Evolutionary conservation across 1,284 basidiomycete genomes (phyloP).

Genomic region (Afroboletus lepidellus): DNA sequence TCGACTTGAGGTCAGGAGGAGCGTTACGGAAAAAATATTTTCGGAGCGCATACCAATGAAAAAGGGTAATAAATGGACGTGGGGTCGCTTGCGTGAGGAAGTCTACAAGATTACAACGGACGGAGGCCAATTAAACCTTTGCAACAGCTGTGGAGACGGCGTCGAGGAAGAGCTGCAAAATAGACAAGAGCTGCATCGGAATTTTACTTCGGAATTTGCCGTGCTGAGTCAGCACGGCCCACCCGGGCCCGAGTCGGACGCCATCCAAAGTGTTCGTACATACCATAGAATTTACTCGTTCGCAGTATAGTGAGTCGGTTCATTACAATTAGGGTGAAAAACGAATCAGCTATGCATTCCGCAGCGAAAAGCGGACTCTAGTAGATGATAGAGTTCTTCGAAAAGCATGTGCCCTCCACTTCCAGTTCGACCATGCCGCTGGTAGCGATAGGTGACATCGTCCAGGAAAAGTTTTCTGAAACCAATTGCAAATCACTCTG

Average conservation of each 20-base stretch:
- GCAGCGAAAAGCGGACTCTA: too few species aligned
- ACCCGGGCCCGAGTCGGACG: not conserved
- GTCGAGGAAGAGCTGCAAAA: slow-evolving; percentile 23
- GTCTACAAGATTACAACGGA: slow-evolving; percentile 38
- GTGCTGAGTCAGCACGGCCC: slow-evolving; percentile 32
- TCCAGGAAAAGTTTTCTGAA: too few species aligned
- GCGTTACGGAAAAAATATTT: not conserved
- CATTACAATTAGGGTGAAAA: too few species aligned
- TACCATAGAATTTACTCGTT: too few species aligned
- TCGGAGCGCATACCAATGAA: slow-evolving; percentile 24
- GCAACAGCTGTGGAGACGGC: slow-evolving; percentile 23
- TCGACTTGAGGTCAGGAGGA: slow-evolving; percentile 8
- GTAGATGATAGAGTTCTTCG: too few species aligned
- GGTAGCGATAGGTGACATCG: too few species aligned
- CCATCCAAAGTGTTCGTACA: too few species aligned
- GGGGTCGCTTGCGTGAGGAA: slow-evolving; percentile 34
- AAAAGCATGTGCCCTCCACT: too few species aligned
- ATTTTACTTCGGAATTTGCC: slow-evolving; percentile 35
- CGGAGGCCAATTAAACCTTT: slow-evolving; percentile 31
- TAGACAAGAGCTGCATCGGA: slow-evolving; percentile 12
- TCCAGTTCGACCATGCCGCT: too few species aligned
- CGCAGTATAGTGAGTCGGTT: too few species aligned
- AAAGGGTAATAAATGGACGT: slow-evolving; percentile 36
- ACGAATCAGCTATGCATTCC: too few species aligned
- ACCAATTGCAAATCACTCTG: too few species aligned